Conservation (phyloP, 768 basidiomycete species). For the Naganishia randhawae region DNA sequence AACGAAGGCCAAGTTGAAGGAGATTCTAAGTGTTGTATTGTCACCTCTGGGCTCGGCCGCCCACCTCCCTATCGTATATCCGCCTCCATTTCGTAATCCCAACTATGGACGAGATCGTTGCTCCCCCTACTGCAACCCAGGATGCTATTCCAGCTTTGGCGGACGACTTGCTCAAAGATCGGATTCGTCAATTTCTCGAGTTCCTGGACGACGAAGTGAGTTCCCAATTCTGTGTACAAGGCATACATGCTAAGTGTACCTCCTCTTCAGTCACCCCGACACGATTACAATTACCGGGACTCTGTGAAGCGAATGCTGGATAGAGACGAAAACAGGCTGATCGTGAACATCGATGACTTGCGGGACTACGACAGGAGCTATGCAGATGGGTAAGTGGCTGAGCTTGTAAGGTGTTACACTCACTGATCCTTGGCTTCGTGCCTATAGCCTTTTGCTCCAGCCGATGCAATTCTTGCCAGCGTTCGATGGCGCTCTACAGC, state of each 20-base stretch:
- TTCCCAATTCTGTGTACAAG: neutral
- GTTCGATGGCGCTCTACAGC: constrained; percentile 75
- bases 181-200: constrained; percentile 74
- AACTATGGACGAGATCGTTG: constrained; percentile 15
- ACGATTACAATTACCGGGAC: constrained; percentile 68
- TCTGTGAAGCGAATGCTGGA: constrained; percentile 79
- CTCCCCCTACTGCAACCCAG: constrained; percentile 17
- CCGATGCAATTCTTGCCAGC: constrained; percentile 83
- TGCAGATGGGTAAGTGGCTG: constrained; percentile 58
- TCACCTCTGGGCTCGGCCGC: neutral
- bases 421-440: neutral
- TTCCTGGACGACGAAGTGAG: constrained; percentile 57
- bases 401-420: neutral
- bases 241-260: neutral
- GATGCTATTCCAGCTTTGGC: constrained; percentile 56
- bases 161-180: constrained; percentile 68
- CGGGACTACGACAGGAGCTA: constrained; percentile 86
- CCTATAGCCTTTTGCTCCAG: constrained; percentile 72
- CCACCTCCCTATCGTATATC: neutral
- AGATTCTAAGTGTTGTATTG: neutral
- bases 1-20: neutral
- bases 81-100: neutral
- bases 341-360: constrained; percentile 92
- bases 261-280: constrained; percentile 35
- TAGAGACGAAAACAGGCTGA: constrained; percentile 75